A percentile compares a stretch with the other conserved stretches of the same genome.
These are phyloP conservation scores for Effrenium voratum DNA, from an alignment of 73 alveolate species.

Conservation along the genomic window DNA sequence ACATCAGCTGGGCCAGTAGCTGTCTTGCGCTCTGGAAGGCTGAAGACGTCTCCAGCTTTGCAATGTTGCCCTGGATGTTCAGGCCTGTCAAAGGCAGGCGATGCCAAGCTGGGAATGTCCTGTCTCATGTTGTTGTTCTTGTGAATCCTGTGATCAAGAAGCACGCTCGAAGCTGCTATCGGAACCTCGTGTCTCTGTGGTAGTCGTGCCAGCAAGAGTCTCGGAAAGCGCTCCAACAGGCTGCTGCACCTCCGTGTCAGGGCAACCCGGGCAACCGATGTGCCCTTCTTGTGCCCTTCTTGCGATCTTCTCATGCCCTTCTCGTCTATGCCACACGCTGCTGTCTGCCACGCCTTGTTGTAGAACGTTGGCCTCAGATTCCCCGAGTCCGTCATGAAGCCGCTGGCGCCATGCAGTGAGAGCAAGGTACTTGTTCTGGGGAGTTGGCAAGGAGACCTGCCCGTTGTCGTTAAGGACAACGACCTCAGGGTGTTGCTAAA, in stretches of 20 bases:
- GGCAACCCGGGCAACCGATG: no score
- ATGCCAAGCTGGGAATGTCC: neutral
- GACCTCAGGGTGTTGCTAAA: conserved; percentile 1
- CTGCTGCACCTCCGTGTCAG: conserved; percentile 39
- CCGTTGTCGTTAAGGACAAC: conserved; percentile 96
- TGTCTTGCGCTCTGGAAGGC: conserved; percentile 90
- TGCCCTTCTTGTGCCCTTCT: no score
- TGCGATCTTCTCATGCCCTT: no score
- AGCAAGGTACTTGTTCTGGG: neutral
- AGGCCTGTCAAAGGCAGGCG: conserved; percentile 26
- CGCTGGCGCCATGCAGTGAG: neutral
- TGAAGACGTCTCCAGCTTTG: conserved; percentile 72
- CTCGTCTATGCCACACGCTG: no score
- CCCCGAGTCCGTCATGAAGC: neutral
- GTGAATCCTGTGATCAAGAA: no score
- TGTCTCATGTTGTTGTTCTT: neutral
- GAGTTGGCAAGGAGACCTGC: conserved; percentile 72
- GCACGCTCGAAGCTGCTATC: neutral
- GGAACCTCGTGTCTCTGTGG: conserved; percentile 67
- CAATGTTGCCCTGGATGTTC: conserved; percentile 91
- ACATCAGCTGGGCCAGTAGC: no score
- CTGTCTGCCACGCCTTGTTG: conserved; percentile 22
- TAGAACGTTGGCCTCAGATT: conserved; percentile 76
- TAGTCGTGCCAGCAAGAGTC: conserved; percentile 79
- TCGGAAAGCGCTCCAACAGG: conserved; percentile 93